These are phyloP conservation scores for Thozetella sp. DNA, from an alignment of 495 filamentous ascomycete species.

Conservation along the genomic window DNA sequence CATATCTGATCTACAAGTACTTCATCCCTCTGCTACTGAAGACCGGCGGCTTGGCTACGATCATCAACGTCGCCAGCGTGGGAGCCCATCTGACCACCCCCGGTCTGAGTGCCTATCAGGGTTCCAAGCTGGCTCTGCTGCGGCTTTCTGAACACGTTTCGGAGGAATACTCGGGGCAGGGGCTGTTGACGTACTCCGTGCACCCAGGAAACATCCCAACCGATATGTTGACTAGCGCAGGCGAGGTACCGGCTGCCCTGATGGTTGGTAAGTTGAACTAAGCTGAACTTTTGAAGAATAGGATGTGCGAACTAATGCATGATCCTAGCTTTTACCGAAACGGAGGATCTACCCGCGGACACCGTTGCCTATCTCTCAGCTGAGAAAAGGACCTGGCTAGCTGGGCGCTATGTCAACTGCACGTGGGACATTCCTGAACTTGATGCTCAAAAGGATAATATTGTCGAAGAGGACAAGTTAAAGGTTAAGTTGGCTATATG, in stretches of 20 bases:
- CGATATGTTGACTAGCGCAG: constrained; percentile 34
- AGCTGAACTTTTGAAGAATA: constrained; percentile 17
- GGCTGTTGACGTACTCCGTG: constrained; percentile 44
- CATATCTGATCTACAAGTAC: constrained; percentile 39
- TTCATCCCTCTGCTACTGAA: constrained; percentile 47
- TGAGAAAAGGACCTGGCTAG: constrained; percentile 50
- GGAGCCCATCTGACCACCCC: constrained; percentile 34
- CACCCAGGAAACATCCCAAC: constrained; percentile 55
- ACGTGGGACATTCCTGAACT: constrained; percentile 53
- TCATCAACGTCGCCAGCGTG: constrained; percentile 46
- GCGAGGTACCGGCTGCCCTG: constrained; percentile 8
- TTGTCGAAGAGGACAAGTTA: constrained; percentile 45
- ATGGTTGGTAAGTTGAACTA: constrained; percentile 10
- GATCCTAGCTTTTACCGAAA: constrained; percentile 46
- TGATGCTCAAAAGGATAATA: constrained; percentile 40
- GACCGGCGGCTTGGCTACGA: constrained; percentile 36
- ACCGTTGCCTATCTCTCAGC: constrained; percentile 48
- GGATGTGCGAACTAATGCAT: not conserved
- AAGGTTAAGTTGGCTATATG: constrained; percentile 42
- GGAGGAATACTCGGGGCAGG: constrained; percentile 45
- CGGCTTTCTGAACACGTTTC: constrained; percentile 47
- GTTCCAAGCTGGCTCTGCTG: constrained; percentile 49
- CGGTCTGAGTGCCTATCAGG: constrained; percentile 40
- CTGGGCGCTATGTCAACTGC: constrained; percentile 47
- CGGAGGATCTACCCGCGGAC: constrained; percentile 44